A percentile compares a stretch with the other conserved stretches of the same genome.
phyloP scores from a whole-genome alignment of 768 basidiomycete genomes.

The Pleurotus salmoneostramineus region DNA sequence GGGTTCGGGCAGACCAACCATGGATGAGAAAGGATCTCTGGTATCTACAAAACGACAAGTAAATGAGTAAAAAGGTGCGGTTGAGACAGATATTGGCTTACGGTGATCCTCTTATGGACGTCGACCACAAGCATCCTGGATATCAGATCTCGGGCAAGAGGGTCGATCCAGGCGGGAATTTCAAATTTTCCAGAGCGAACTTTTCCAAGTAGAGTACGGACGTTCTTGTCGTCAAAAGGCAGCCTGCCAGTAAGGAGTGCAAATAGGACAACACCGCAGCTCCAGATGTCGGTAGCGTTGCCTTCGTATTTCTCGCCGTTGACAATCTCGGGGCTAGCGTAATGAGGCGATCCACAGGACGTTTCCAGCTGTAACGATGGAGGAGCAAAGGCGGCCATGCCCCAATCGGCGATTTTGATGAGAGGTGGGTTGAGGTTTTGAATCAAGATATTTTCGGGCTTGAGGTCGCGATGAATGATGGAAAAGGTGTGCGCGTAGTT shows the following conservation, averaged over 20 bases:
- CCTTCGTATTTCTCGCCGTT: constrained; percentile 87
- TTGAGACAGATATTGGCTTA: constrained; percentile 28
- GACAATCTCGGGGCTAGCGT: constrained; percentile 95
- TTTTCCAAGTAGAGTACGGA: constrained; percentile 71
- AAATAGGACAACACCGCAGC: constrained; percentile 91
- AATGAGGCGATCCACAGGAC: constrained; percentile 95
- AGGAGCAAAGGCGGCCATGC: constrained; percentile 95
- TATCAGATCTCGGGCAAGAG: constrained; percentile 82
- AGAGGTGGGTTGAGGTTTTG: constrained; percentile 76
- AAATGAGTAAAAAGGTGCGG: constrained; percentile 1
- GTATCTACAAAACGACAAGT: constrained; percentile 51
- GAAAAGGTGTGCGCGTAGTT: constrained; percentile 98
- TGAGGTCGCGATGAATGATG: constrained; percentile 96
- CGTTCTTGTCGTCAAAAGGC: constrained; percentile 92
- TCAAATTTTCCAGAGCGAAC: constrained; percentile 86
- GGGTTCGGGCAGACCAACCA: constrained; percentile 63
- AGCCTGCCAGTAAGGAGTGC: constrained; percentile 87
- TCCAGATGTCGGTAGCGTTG: constrained; percentile 93
- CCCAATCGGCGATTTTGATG: constrained; percentile 97
- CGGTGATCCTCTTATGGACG: constrained; percentile 74
- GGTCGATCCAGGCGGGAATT: constrained; percentile 77
- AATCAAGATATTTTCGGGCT: constrained; percentile 95
- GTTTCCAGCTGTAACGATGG: constrained; percentile 85
- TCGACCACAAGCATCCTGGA: constrained; percentile 87
- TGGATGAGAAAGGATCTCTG: constrained; percentile 81